Percentiles rank a stretch among this genome's conserved stretches.
These are phyloP conservation scores for Jamesozyma lodderae DNA, from an alignment of 805 yeast species.

Conservation along the genomic window DNA sequence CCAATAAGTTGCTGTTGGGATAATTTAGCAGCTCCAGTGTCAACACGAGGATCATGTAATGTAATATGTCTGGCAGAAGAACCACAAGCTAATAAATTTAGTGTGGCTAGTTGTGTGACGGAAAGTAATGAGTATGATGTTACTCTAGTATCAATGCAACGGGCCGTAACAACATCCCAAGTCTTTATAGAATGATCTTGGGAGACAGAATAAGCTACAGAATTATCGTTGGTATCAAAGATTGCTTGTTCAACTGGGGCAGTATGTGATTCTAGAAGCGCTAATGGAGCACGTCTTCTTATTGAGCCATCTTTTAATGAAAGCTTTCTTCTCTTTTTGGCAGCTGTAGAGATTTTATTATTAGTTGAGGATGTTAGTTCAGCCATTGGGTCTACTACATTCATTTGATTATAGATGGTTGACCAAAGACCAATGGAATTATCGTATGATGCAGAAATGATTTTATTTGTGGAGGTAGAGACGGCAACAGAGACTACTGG, in stretches of 20 bases:
- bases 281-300: conserved; percentile 73
- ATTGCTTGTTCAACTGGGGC: conserved; percentile 82
- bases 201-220: conserved; percentile 88
- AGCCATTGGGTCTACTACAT: conserved; percentile 42
- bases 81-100: conserved; percentile 79
- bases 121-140: conserved; percentile 82
- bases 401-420: conserved; percentile 75
- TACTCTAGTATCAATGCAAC: conserved; percentile 77
- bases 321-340: conserved; percentile 80
- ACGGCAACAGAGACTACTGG: conserved; percentile 73
- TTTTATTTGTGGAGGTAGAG: conserved; percentile 43
- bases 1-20: conserved; percentile 73
- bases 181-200: conserved; percentile 94
- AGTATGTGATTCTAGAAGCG: conserved; percentile 69
- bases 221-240: conserved; percentile 60
- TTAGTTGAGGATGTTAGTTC: conserved; percentile 33
- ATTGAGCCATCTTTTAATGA: conserved; percentile 69
- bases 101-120: conserved; percentile 53
- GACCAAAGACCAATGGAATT: conserved; percentile 81
- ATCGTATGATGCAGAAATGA: conserved; percentile 82
- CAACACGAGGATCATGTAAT: conserved; percentile 80
- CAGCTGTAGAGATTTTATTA: conserved; percentile 57
- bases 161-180: conserved; percentile 87
- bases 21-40: conserved; percentile 41
- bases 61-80: conserved; percentile 96